These are phyloP conservation scores for Steccherinum ochraceum DNA, from an alignment of 768 basidiomycete species.

Conservation along the genomic window DNA sequence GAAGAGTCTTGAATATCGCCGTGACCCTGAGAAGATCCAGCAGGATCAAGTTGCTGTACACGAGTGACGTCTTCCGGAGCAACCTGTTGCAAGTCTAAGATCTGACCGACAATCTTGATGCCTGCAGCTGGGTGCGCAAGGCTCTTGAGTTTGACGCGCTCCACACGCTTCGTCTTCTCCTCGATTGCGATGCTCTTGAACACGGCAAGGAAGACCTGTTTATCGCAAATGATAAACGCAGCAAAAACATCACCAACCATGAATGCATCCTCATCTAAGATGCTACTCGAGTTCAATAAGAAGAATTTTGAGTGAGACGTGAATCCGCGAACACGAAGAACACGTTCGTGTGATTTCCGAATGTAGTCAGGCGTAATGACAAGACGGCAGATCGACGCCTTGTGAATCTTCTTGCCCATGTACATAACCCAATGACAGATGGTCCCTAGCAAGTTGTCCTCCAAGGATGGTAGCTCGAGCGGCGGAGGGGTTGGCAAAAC, in stretches of 20 bases:
- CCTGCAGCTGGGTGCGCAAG: constrained; percentile 4
- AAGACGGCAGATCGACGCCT: constrained; percentile 9
- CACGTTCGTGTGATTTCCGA: constrained; percentile 11
- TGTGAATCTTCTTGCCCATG: constrained; percentile 8
- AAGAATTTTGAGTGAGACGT: too few species aligned
- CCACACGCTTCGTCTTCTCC: constrained; percentile 2
- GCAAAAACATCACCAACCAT: constrained; percentile 9
- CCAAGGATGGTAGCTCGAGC: neutral
- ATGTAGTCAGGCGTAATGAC: constrained; percentile 8
- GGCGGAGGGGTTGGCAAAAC: neutral
- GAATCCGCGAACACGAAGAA: constrained; percentile 7
- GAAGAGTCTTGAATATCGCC: neutral
- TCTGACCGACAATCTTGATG: constrained; percentile 8
- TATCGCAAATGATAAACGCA: constrained; percentile 5
- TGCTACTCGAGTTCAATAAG: too few species aligned
- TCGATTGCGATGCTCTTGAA: constrained; percentile 7
- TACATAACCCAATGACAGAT: neutral
- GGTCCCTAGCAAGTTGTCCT: neutral
- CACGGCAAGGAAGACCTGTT: constrained; percentile 3
- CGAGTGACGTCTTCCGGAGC: too few species aligned
- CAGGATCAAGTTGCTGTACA: too few species aligned
- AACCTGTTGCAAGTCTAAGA: constrained; percentile 3
- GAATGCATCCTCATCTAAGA: constrained; percentile 5
- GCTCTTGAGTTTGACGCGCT: neutral
- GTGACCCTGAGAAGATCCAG: neutral